Evolutionary conservation across 225 moss, liverwort and hornwort species (phyloP).

Genomic region (Rhytidiadelphus loreus): DNA sequence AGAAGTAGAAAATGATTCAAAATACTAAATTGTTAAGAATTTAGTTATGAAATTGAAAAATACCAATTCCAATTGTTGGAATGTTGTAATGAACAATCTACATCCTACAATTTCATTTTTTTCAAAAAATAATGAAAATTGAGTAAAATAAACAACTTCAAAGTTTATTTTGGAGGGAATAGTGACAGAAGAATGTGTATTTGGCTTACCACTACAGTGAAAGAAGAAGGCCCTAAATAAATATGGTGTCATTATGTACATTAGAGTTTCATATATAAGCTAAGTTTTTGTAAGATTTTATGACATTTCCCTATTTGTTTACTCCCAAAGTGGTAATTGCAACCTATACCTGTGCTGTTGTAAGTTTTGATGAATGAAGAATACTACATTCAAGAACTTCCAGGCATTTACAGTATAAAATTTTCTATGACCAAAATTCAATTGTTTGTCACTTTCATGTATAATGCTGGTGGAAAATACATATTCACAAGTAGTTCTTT

Average conservation of each 20-base stretch:
- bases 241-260: background rate
- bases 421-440: background rate
- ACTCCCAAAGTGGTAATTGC: background rate
- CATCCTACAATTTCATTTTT: too few species aligned
- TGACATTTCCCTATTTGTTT: background rate
- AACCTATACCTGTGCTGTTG: background rate
- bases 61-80: too few species aligned
- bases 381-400: background rate
- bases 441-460: background rate
- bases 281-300: background rate
- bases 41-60: too few species aligned
- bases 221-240: background rate
- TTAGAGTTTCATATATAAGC: background rate
- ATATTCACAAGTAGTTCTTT: background rate
- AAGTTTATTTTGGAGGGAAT: background rate
- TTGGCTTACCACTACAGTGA: background rate
- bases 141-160: too few species aligned
- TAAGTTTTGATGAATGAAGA: background rate
- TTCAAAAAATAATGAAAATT: too few species aligned
- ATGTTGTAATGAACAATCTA: too few species aligned
- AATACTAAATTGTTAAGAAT: too few species aligned
- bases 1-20: too few species aligned
- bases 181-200: background rate
- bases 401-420: background rate
- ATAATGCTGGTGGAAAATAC: background rate